phyloP scores from a whole-genome alignment of 805 yeast species.

The Helenozyma rhizophorensis region DNA sequence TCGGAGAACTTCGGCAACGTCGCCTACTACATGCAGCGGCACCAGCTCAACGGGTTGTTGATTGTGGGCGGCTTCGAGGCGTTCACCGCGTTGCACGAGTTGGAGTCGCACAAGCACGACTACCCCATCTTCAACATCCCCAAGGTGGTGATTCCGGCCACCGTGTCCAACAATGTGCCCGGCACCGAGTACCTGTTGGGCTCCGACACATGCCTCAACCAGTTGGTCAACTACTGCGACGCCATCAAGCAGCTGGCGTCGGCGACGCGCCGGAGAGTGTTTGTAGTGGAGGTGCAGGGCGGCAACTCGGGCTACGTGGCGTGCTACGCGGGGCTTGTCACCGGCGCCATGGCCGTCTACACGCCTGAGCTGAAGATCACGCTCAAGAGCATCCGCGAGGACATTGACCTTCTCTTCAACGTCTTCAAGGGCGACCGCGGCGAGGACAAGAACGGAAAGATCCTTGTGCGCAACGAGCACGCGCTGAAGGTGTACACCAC shows the following conservation, averaged over 20 bases:
- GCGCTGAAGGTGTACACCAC: slow-evolving; percentile 83
- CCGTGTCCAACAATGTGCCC: slow-evolving; percentile 97
- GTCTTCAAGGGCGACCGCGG: slow-evolving; percentile 74
- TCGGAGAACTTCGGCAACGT: slow-evolving; percentile 61
- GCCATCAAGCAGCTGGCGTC: slow-evolving; percentile 93
- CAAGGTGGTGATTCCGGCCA: slow-evolving; percentile 89
- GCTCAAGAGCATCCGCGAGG: slow-evolving; percentile 16
- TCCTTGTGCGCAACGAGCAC: slow-evolving; percentile 76
- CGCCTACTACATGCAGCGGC: slow-evolving; percentile 90
- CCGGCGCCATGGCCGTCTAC: slow-evolving; percentile 90
- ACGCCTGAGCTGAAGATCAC: slow-evolving; percentile 86
- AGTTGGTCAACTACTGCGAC: slow-evolving; percentile 89
- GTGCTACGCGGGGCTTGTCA: slow-evolving; percentile 72
- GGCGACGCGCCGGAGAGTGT: slow-evolving; percentile 88
- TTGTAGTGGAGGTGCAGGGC: slow-evolving; percentile 97
- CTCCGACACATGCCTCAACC: slow-evolving; percentile 90
- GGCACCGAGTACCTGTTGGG: slow-evolving; percentile 97
- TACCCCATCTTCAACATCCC: slow-evolving; percentile 95
- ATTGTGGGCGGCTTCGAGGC: slow-evolving; percentile 98
- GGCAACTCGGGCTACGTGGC: slow-evolving; percentile 96
- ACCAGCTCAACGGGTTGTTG: slow-evolving; percentile 80
- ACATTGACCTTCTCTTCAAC: slow-evolving; percentile 47
- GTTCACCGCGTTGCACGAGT: slow-evolving; percentile 76
- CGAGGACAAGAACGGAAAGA: slow-evolving; percentile 76
- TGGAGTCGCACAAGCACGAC: slow-evolving; percentile 66